A percentile compares a stretch with the other conserved stretches of the same genome.
Conservation (phyloP, 495 filamentous ascomycete species). For the Viridothelium virens region DNA sequence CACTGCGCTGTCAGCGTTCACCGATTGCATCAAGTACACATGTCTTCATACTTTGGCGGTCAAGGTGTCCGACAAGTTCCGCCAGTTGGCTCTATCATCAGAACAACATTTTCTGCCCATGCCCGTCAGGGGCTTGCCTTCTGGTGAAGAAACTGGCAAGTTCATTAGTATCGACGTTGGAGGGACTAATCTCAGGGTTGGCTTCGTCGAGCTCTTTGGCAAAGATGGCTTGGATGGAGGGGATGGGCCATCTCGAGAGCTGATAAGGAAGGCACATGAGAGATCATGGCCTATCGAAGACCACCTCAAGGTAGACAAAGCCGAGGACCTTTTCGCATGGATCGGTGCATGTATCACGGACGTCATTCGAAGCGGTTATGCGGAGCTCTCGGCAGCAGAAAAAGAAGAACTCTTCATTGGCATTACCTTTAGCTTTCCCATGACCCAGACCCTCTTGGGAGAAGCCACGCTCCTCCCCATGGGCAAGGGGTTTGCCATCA, state of each 20-base stretch:
- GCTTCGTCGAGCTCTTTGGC: constrained; percentile 63
- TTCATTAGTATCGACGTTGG: constrained; percentile 75
- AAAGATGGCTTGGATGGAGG: constrained; percentile 27
- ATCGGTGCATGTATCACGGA: constrained; percentile 53
- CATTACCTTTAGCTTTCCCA: constrained; percentile 61
- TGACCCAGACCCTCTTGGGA: constrained; percentile 53
- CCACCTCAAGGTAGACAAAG: constrained; percentile 63
- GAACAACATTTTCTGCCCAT: constrained; percentile 69
- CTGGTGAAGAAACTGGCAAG: constrained; percentile 55
- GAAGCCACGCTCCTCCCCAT: constrained; percentile 53
- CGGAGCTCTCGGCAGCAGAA: constrained; percentile 26
- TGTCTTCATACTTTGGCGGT: constrained; percentile 51
- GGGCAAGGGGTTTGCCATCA: constrained; percentile 61
- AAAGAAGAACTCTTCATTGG: constrained; percentile 47
- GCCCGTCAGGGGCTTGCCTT: constrained; percentile 65
- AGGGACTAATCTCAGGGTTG: constrained; percentile 71
- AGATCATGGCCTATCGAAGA: constrained; percentile 73
- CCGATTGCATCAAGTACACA: background rate
- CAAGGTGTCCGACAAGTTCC: constrained; percentile 54
- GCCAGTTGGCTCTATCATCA: constrained; percentile 55
- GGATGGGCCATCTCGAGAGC: constrained; percentile 29
- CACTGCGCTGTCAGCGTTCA: background rate
- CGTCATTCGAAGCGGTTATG: constrained; percentile 35
- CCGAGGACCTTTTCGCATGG: constrained; percentile 59
- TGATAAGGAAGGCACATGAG: constrained; percentile 54